Evolutionary conservation across 441 rosid genomes (phyloP).

Genomic region (Gossypium lobatum): DNA sequence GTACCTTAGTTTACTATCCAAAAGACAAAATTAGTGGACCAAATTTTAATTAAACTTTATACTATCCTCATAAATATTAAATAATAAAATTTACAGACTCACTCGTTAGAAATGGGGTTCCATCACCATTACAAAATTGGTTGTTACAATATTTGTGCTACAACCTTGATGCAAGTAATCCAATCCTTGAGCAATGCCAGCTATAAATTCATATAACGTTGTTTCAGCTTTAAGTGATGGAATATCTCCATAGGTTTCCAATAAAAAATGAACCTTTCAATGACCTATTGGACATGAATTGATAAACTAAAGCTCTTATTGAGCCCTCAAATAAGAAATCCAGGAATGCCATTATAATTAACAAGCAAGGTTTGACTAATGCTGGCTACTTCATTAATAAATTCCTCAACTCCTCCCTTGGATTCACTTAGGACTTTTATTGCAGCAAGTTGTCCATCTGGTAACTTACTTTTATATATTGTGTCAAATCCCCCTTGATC

Average conservation of each 20-base stretch:
- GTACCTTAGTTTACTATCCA: no score
- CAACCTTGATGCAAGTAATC: constrained; percentile 29
- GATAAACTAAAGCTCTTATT: constrained; percentile 16
- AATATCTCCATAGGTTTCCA: background rate
- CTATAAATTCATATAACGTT: background rate
- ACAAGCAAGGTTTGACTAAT: constrained; percentile 37
- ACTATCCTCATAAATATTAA: no score
- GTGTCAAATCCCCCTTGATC: constrained; percentile 34
- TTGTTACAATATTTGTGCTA: constrained; percentile 1
- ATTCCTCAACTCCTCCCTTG: constrained; percentile 25
- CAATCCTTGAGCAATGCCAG: constrained; percentile 21
- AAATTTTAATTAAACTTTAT: no score
- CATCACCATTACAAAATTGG: no score
- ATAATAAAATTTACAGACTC: no score
- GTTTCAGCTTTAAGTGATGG: background rate
- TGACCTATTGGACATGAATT: constrained; percentile 23
- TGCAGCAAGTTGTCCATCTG: constrained; percentile 24
- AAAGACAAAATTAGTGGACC: no score
- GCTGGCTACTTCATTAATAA: constrained; percentile 35
- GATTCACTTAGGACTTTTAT: constrained; percentile 28
- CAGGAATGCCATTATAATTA: constrained; percentile 22
- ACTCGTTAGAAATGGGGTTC: no score
- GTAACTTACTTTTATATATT: constrained; percentile 22
- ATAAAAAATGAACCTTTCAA: constrained; percentile 14
- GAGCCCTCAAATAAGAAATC: constrained; percentile 19